Conservation (phyloP, 2,329 filamentous ascomycete species). For the Trichoderma breve region DNA sequence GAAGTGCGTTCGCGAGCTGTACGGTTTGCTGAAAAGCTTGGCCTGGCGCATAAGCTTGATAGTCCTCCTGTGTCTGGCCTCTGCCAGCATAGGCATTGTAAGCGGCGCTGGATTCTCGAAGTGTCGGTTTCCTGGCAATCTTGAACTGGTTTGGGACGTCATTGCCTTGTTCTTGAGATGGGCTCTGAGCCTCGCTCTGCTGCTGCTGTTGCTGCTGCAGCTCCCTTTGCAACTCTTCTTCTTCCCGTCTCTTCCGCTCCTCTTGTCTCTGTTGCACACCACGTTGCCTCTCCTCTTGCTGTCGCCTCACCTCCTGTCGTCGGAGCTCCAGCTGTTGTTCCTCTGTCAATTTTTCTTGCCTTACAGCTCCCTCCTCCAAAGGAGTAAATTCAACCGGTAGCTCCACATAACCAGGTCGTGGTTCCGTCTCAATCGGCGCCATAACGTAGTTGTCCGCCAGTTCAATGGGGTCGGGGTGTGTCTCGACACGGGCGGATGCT, state of each 20-base stretch:
- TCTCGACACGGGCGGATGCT: conserved; percentile 40
- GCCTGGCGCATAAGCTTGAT: conserved; percentile 22
- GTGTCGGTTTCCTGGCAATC: conserved; percentile 23
- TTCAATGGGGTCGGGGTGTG: conserved; percentile 45
- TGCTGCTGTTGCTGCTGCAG: neutral
- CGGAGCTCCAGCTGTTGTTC: conserved; percentile 19
- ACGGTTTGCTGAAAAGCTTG: neutral
- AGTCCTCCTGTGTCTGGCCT: conserved; percentile 3
- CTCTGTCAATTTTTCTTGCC: conserved; percentile 23
- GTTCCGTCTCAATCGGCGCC: conserved; percentile 36
- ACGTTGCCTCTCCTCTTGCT: conserved; percentile 6
- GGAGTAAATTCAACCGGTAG: conserved; percentile 37
- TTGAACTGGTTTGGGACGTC: neutral
- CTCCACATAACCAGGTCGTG: conserved; percentile 36
- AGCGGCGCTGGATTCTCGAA: neutral
- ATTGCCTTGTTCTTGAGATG: neutral
- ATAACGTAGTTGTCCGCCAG: conserved; percentile 41
- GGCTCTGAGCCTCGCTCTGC: neutral
- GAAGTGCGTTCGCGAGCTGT: conserved; percentile 20
- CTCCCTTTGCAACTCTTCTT: neutral
- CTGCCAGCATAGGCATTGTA: neutral
- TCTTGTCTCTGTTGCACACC: conserved; percentile 2
- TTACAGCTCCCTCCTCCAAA: conserved; percentile 27
- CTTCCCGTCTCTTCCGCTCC: neutral
- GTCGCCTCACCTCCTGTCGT: neutral